Conservation (phyloP, 257 asterid species). For the Nicotiana sylvestris region DNA sequence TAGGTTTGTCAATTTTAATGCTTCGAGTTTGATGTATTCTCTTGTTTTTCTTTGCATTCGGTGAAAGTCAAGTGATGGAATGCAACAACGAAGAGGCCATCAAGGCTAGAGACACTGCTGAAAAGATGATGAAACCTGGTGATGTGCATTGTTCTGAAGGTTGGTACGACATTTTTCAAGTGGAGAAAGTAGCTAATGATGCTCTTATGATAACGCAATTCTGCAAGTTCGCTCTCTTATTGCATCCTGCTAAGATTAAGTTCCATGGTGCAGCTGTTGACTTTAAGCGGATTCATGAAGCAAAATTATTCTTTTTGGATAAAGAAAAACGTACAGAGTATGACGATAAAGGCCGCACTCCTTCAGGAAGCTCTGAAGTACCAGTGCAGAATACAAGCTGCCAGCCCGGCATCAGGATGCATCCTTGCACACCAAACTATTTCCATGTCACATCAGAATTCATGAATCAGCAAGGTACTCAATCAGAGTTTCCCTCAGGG, state of each 20-base stretch:
- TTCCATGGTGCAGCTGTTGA: slow-evolving; percentile 58
- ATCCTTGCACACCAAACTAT: too few relatives aligned
- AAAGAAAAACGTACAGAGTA: slow-evolving; percentile 19
- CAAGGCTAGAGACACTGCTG: too few relatives aligned
- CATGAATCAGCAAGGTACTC: too few relatives aligned
- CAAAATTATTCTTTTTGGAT: slow-evolving; percentile 40
- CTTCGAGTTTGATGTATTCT: too few relatives aligned
- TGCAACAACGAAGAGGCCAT: too few relatives aligned
- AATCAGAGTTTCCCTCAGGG: slow-evolving; percentile 11
- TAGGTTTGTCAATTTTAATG: too few relatives aligned
- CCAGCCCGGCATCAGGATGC: slow-evolving; percentile 10
- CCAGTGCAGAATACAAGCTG: slow-evolving; percentile 17
- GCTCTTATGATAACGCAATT: slow-evolving; percentile 34
- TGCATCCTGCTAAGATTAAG: slow-evolving; percentile 58
- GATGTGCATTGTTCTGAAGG: slow-evolving; percentile 55
- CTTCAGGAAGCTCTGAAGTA: slow-evolving; percentile 19
- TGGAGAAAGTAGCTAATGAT: slow-evolving; percentile 44
- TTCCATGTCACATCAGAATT: too few relatives aligned
- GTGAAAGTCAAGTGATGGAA: too few relatives aligned
- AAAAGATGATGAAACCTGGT: slow-evolving; percentile 3
- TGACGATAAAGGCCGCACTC: slow-evolving; percentile 19
- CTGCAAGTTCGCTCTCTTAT: slow-evolving; percentile 41
- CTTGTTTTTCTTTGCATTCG: too few relatives aligned
- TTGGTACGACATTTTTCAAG: slow-evolving; percentile 49
- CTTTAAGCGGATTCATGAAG: slow-evolving; percentile 42